These are phyloP conservation scores for Coemansia sp. DNA, from an alignment of 192 early-diverging fungal species.

Conservation along the genomic window DNA sequence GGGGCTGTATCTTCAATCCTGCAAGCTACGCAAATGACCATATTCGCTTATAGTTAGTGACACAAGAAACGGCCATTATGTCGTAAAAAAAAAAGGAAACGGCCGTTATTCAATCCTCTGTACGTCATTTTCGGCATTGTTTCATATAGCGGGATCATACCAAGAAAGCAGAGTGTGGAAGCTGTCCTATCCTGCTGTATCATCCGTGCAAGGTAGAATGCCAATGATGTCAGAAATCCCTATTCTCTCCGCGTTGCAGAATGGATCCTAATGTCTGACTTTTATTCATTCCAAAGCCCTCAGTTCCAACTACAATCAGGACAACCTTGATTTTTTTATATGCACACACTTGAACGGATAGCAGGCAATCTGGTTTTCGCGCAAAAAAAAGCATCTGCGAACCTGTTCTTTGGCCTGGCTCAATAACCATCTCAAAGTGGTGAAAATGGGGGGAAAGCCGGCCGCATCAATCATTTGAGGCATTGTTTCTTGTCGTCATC, in stretches of 20 bases:
- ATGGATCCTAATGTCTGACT: too few species aligned
- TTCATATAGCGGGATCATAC: not conserved
- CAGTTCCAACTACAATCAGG: not conserved
- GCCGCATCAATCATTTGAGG: not conserved
- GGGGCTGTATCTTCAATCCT: not conserved
- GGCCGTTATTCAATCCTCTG: not conserved
- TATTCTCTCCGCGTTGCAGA: not conserved
- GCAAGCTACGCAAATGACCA: not conserved
- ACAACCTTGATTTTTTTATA: not conserved
- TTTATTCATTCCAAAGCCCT: too few species aligned
- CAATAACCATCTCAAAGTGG: not conserved
- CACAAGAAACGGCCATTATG: not conserved
- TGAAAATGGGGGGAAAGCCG: not conserved
- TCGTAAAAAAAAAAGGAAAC: too few species aligned
- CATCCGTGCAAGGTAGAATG: not conserved
- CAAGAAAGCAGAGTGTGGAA: too few species aligned
- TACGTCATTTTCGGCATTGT: not conserved
- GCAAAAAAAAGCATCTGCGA: not conserved
- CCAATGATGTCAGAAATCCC: not conserved
- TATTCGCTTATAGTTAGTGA: not conserved
- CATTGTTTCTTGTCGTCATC: slow-evolving; percentile 7
- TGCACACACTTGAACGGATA: not conserved
- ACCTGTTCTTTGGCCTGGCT: not conserved
- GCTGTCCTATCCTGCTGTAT: too few species aligned
- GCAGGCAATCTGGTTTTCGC: not conserved